Percentiles rank a stretch among this genome's conserved stretches.
phyloP scores from a whole-genome alignment of 768 basidiomycete genomes.

The Gloeophyllum trabeum region DNA sequence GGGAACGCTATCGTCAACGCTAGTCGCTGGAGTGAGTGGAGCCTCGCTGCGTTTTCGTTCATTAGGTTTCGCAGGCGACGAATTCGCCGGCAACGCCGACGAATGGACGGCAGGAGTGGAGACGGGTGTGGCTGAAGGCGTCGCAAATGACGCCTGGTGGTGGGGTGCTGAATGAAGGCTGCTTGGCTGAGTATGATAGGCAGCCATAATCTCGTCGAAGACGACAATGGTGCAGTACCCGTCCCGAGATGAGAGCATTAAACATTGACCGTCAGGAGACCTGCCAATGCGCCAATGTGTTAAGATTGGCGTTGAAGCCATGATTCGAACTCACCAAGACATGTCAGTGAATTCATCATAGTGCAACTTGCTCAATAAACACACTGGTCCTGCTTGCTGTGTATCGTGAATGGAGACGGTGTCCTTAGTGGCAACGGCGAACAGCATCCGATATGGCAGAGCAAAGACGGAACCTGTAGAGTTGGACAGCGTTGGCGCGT shows the following conservation, averaged over 20 bases:
- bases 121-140: slow-evolving; percentile 23
- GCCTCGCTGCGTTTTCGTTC: slow-evolving; percentile 24
- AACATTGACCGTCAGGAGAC: slow-evolving; percentile 92
- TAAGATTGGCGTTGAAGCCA: no score
- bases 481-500: slow-evolving; percentile 13
- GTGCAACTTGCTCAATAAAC: slow-evolving; percentile 87
- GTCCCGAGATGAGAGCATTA: slow-evolving; percentile 87
- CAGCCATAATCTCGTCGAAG: slow-evolving; percentile 88
- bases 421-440: slow-evolving; percentile 94
- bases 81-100: slow-evolving; percentile 11
- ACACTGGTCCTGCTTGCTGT: slow-evolving; percentile 87
- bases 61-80: slow-evolving; percentile 11
- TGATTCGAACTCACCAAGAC: slow-evolving; percentile 62
- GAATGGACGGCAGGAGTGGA: slow-evolving; percentile 22
- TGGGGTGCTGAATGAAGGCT: slow-evolving; percentile 68
- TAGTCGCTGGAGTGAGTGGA: slow-evolving; percentile 22
- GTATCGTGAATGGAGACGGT: slow-evolving; percentile 93
- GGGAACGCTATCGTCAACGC: slow-evolving; percentile 14
- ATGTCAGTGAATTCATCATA: slow-evolving; percentile 98
- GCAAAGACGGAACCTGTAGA: slow-evolving; percentile 66
- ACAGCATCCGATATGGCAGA: slow-evolving; percentile 88
- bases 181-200: slow-evolving; percentile 85
- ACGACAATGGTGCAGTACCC: slow-evolving; percentile 94
- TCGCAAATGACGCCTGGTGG: slow-evolving; percentile 24
- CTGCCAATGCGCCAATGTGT: slow-evolving; percentile 39